These are phyloP conservation scores for Bisporella sp. DNA, from an alignment of 2,329 filamentous ascomycete genomes.

Conservation along the genomic window DNA sequence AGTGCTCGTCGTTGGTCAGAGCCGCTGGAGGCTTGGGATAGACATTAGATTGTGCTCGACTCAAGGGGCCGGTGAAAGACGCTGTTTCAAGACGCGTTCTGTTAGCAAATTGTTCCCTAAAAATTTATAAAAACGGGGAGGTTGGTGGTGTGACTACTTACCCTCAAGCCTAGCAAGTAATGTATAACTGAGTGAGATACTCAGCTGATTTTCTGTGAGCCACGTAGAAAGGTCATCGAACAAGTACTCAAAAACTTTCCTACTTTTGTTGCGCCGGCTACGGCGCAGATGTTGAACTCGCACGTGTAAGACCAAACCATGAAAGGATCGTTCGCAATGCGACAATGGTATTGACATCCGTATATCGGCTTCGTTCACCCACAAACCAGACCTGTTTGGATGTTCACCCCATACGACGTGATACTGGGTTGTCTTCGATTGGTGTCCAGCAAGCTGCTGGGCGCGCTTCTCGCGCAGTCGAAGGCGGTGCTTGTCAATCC, in stretches of 20 bases:
- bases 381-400: slow-evolving; percentile 14
- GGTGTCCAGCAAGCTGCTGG: slow-evolving; percentile 10
- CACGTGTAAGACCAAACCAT: no score
- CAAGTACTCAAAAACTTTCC: slow-evolving; percentile 16
- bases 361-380: slow-evolving; percentile 17
- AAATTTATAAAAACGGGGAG: no score
- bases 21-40: no score
- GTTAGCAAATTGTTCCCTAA: no score
- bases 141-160: no score
- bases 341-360: slow-evolving; percentile 11
- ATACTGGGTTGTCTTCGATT: slow-evolving; percentile 13
- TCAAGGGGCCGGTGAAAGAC: no score
- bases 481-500: slow-evolving; percentile 6
- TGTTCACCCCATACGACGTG: slow-evolving; percentile 13
- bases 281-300: slow-evolving; percentile 13
- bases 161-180: no score
- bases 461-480: slow-evolving; percentile 10
- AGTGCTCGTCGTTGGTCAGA: no score
- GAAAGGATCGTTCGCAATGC: slow-evolving; percentile 12
- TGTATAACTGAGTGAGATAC: slow-evolving; percentile 16
- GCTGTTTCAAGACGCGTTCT: no score
- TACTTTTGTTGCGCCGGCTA: slow-evolving; percentile 9
- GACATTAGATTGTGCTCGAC: no score
- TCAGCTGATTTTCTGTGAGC: slow-evolving; percentile 16
- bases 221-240: slow-evolving; percentile 6